Conservation (phyloP, 352 stramenopile genomes). For the Pythium folliculosum region DNA sequence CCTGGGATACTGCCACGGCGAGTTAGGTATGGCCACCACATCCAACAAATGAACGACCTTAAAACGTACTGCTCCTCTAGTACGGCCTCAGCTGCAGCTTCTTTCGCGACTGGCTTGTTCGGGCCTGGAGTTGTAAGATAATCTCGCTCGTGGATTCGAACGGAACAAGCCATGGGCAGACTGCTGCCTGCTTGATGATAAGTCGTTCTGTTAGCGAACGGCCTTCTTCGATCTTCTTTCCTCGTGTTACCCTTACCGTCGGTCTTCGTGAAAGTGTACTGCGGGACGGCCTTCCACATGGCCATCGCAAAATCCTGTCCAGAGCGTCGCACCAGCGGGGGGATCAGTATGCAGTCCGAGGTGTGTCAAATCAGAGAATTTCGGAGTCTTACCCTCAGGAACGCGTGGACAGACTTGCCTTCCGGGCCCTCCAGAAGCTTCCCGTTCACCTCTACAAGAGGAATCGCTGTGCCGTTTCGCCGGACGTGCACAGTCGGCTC, state of each 20-base stretch:
- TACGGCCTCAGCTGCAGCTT: constrained; percentile 30
- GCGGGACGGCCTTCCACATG: constrained; percentile 21
- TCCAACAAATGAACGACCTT: background rate
- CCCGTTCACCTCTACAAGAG: constrained; percentile 29
- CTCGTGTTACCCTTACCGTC: constrained; percentile 16
- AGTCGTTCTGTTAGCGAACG: background rate
- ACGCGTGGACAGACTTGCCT: constrained; percentile 22
- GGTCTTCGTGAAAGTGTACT: constrained; percentile 31
- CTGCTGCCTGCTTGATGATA: constrained; percentile 10
- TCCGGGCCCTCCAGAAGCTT: constrained; percentile 23
- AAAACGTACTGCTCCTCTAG: constrained; percentile 28
- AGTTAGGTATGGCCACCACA: background rate
- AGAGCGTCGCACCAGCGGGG: background rate
- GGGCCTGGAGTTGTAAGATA: constrained; percentile 7
- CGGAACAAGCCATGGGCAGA: constrained; percentile 25
- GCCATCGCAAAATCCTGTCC: constrained; percentile 25
- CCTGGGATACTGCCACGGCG: constrained; percentile 11
- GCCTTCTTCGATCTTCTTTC: background rate
- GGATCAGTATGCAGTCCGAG: too few species aligned
- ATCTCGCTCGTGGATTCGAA: constrained; percentile 27
- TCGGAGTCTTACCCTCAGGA: constrained; percentile 25
- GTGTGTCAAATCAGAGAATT: too few species aligned
- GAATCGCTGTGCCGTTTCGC: background rate
- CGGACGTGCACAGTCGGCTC: background rate
- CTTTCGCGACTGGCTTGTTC: constrained; percentile 32